A percentile compares a stretch with the other conserved stretches of the same genome.
Evolutionary conservation across 345 rosid genomes (phyloP).

Genomic region (Eucalyptus shirleyi): DNA sequence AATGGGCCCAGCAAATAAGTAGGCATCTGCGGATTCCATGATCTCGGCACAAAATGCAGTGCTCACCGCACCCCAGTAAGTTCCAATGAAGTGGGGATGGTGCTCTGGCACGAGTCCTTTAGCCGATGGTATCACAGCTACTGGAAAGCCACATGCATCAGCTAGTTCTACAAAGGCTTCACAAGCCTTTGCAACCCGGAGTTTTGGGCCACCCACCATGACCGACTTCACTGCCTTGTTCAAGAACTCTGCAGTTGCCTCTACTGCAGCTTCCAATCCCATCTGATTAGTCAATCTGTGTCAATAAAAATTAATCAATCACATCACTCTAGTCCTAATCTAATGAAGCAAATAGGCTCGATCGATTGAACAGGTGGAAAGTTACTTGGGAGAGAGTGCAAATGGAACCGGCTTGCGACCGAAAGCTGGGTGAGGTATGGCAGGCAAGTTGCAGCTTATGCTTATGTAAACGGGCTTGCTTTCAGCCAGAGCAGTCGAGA

Average conservation of each 20-base stretch:
- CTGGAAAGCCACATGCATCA: slow-evolving; percentile 51
- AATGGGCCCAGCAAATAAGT: slow-evolving; percentile 71
- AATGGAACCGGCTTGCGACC: slow-evolving; percentile 56
- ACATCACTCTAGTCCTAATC: background rate
- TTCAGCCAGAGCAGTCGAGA: slow-evolving; percentile 60
- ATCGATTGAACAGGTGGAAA: background rate
- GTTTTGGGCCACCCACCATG: slow-evolving; percentile 60
- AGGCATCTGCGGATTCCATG: slow-evolving; percentile 84
- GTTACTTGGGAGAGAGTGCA: slow-evolving; percentile 44
- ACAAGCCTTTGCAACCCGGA: slow-evolving; percentile 44
- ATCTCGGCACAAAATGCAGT: slow-evolving; percentile 71
- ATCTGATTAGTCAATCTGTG: slow-evolving; percentile 40
- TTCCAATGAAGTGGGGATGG: slow-evolving; percentile 71
- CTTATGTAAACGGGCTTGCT: slow-evolving; percentile 84
- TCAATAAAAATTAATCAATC: background rate
- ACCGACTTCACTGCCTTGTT: slow-evolving; percentile 78
- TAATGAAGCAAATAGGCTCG: background rate
- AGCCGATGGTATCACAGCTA: slow-evolving; percentile 67
- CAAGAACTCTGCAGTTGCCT: slow-evolving; percentile 60
- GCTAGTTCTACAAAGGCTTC: slow-evolving; percentile 52
- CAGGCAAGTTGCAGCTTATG: slow-evolving; percentile 55
- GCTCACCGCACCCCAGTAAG: slow-evolving; percentile 81
- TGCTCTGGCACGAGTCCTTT: slow-evolving; percentile 71
- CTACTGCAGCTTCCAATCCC: slow-evolving; percentile 66
- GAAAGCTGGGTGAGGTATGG: slow-evolving; percentile 57